Conservation (phyloP, 768 basidiomycete genomes). For the Phylloporus sp. region DNA sequence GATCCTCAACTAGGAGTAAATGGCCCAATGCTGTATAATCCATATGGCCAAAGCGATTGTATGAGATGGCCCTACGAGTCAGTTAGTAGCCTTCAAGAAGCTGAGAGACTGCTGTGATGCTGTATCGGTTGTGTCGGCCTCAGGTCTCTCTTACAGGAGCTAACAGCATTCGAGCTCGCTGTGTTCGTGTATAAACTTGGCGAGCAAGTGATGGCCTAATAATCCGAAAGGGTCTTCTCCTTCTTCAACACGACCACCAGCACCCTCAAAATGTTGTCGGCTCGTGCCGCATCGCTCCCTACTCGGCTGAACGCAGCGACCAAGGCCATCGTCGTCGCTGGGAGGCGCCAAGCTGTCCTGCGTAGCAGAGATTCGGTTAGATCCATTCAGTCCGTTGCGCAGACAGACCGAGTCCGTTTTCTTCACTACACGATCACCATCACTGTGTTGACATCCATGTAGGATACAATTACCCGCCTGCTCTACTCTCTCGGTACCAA, state of each 20-base stretch:
- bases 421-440: background rate
- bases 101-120: no score
- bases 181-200: no score
- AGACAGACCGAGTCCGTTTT: constrained; percentile 66
- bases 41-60: no score
- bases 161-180: no score
- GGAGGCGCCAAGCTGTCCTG: constrained; percentile 39
- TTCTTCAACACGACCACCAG: constrained; percentile 3
- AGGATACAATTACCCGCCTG: constrained; percentile 97
- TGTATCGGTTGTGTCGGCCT: no score
- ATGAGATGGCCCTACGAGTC: no score
- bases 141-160: no score
- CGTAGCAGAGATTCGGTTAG: constrained; percentile 38
- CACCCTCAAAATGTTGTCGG: constrained; percentile 27
- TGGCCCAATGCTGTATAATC: no score
- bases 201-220: no score
- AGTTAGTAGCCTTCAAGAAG: no score
- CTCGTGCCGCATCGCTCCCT: constrained; percentile 21
- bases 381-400: constrained; percentile 58
- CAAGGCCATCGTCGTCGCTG: constrained; percentile 47
- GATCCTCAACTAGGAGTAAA: no score
- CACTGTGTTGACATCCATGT: background rate
- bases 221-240: no score
- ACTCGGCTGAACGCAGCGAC: constrained; percentile 35
- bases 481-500: constrained; percentile 97